phyloP scores from a whole-genome alignment of 208 protist genomes.

The Wallacemonas sp. region DNA sequence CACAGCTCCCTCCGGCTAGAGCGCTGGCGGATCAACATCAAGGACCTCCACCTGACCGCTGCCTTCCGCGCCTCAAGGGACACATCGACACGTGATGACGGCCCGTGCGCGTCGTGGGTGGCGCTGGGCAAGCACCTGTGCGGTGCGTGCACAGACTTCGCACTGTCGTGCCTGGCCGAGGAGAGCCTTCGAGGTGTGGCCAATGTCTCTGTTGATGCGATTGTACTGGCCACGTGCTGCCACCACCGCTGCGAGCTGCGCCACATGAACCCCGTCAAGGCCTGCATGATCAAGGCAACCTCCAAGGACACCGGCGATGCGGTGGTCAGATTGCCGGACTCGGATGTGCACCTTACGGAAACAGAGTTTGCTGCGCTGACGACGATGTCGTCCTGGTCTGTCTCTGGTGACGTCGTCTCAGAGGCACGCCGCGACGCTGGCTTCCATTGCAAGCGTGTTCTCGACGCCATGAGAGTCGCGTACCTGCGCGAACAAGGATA shows the following conservation, averaged over 20 bases:
- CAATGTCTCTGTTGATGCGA: slow-evolving; percentile 15
- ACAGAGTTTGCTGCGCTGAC: slow-evolving; percentile 59
- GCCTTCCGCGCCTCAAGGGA: slow-evolving; percentile 20
- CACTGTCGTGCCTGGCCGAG: slow-evolving; percentile 57
- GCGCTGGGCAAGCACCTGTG: slow-evolving; percentile 79
- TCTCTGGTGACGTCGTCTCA: slow-evolving; percentile 50
- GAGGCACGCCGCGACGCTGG: slow-evolving; percentile 32
- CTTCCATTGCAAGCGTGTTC: slow-evolving; percentile 60
- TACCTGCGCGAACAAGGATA: slow-evolving; percentile 58
- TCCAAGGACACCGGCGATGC: too few species aligned
- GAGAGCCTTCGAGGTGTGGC: neutral
- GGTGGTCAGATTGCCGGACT: slow-evolving; percentile 37
- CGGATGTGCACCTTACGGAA: slow-evolving; percentile 21
- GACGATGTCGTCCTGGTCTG: slow-evolving; percentile 79
- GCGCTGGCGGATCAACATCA: slow-evolving; percentile 76
- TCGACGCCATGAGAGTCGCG: slow-evolving; percentile 55
- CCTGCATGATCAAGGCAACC: too few species aligned
- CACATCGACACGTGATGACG: neutral
- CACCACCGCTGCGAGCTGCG: slow-evolving; percentile 72
- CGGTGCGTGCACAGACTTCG: slow-evolving; percentile 80
- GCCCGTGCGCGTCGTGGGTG: slow-evolving; percentile 26
- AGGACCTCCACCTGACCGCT: slow-evolving; percentile 54
- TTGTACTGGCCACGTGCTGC: slow-evolving; percentile 77
- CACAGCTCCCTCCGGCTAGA: slow-evolving; percentile 38
- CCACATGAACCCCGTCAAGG: slow-evolving; percentile 44